Conservation (phyloP, 1,284 basidiomycete genomes). For the Fomitopsis palustris region DNA sequence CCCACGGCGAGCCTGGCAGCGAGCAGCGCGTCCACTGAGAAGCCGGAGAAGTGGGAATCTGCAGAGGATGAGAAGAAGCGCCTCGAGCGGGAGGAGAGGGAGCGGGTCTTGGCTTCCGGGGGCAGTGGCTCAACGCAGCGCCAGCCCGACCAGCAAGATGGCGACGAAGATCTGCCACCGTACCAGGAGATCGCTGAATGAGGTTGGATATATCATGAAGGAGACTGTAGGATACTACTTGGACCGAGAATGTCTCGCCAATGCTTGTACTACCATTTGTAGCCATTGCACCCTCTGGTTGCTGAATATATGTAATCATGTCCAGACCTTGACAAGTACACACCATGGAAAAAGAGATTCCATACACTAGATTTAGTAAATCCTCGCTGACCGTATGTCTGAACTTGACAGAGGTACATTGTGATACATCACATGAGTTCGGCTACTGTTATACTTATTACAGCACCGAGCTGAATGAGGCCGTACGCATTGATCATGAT, state of each 20-base stretch:
- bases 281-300: not conserved
- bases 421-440: too few relatives aligned
- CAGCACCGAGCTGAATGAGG: too few relatives aligned
- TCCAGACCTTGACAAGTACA: too few relatives aligned
- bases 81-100: constrained; percentile 62
- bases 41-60: constrained; percentile 35
- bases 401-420: too few relatives aligned
- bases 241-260: not conserved
- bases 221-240: not conserved
- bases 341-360: too few relatives aligned
- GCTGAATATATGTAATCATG: too few relatives aligned
- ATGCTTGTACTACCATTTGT: not conserved
- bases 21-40: constrained; percentile 10
- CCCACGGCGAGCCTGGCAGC: constrained; percentile 21
- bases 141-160: constrained; percentile 17
- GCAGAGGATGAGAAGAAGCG: constrained; percentile 70
- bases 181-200: constrained; percentile 53
- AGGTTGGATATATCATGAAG: not conserved
- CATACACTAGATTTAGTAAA: too few relatives aligned
- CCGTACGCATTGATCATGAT: too few relatives aligned
- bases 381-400: too few relatives aligned
- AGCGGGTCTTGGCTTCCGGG: constrained; percentile 41
- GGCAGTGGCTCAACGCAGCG: constrained; percentile 12
- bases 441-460: too few relatives aligned
- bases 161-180: constrained; percentile 58